phyloP scores from a whole-genome alignment of 768 basidiomycete species.

The Lactarius tabidus region DNA sequence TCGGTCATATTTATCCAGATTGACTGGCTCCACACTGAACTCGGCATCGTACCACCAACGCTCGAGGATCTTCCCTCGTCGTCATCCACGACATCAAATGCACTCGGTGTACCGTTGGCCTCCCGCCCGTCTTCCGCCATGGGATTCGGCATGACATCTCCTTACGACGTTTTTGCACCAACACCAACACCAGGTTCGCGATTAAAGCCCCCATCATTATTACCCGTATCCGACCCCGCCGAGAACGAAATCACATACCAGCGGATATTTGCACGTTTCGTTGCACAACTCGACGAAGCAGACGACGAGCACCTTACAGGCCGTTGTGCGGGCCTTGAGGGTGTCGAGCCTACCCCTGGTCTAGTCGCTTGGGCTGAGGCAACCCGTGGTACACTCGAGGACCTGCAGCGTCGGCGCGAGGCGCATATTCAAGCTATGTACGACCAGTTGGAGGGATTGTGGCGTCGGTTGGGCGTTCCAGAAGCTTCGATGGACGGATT shows the following conservation, averaged over 20 bases:
- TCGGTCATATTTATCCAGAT: conserved; percentile 66
- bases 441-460: conserved; percentile 87
- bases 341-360: conserved; percentile 71
- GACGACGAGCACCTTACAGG: conserved; percentile 31
- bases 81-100: conserved; percentile 32
- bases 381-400: conserved; percentile 57
- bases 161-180: conserved; percentile 25
- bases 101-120: conserved; percentile 29
- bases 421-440: conserved; percentile 89
- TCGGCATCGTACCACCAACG: conserved; percentile 66
- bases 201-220: conserved; percentile 31
- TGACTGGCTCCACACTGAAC: conserved; percentile 77
- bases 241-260: conserved; percentile 15
- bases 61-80: conserved; percentile 42
- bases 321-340: conserved; percentile 51
- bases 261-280: conserved; percentile 24
- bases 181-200: conserved; percentile 36
- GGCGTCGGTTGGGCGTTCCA: conserved; percentile 78
- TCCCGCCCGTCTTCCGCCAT: conserved; percentile 34
- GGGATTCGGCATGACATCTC: conserved; percentile 27
- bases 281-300: conserved; percentile 22
- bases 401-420: conserved; percentile 71
- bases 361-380: conserved; percentile 70
- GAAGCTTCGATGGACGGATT: conserved; percentile 89
- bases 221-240: conserved; percentile 22